These are phyloP conservation scores for peach (Prunus persica) DNA, from an alignment of 306 rosid species.

Conservation along the genomic window DNA sequence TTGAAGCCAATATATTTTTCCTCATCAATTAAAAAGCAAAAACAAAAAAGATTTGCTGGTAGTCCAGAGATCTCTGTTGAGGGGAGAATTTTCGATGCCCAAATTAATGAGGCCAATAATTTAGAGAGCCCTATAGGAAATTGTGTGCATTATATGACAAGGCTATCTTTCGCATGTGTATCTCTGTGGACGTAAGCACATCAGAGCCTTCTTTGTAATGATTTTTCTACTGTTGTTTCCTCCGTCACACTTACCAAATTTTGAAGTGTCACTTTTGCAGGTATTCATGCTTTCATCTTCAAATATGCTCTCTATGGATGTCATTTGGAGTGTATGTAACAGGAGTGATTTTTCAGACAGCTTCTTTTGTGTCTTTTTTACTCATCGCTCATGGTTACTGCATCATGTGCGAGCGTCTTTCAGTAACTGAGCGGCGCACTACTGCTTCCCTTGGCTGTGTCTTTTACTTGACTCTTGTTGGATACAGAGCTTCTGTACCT, in stretches of 20 bases:
- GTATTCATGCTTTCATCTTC: conserved; percentile 86
- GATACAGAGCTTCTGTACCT: conserved; percentile 89
- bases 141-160: not conserved
- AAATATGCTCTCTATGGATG: conserved; percentile 95
- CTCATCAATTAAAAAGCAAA: not conserved
- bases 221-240: not conserved
- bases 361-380: conserved; percentile 80
- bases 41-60: not conserved
- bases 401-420: conserved; percentile 89
- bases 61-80: not conserved
- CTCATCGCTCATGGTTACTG: conserved; percentile 97
- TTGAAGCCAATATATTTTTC: not conserved
- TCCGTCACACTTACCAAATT: not conserved
- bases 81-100: not conserved
- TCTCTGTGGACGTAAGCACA: not conserved
- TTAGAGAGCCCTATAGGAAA: not conserved
- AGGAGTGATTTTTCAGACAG: conserved; percentile 94
- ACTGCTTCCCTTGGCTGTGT: conserved; percentile 88
- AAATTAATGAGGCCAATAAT: not conserved
- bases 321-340: conserved; percentile 95
- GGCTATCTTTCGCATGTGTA: not conserved
- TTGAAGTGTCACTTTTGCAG: conserved; percentile 39
- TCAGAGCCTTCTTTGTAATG: not conserved
- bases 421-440: conserved; percentile 75
- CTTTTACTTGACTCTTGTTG: conserved; percentile 93